phyloP scores from a whole-genome alignment of 176 grass and related monocot genomes.

The Triticum aestivum region DNA sequence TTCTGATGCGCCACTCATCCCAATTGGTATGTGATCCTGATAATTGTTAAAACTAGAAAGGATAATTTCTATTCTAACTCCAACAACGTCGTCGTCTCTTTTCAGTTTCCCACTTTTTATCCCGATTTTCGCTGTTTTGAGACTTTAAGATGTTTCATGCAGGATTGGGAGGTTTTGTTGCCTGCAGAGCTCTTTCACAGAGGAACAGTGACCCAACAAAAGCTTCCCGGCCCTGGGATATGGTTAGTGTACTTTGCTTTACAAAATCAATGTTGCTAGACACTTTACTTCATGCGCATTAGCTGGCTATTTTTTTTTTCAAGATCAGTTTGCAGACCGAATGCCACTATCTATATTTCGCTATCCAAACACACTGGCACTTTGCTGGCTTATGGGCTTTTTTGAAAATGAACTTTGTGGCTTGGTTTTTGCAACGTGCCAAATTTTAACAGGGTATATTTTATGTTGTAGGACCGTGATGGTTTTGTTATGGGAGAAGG shows the following conservation, averaged over 20 bases:
- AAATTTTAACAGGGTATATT: constrained; percentile 13
- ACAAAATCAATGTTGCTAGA: constrained; percentile 2
- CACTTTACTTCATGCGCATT: constrained; percentile 18
- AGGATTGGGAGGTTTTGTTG: constrained; percentile 99
- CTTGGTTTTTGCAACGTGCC: constrained; percentile 5
- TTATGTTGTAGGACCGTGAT: constrained; percentile 65
- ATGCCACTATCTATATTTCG: not conserved
- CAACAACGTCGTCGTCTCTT: not conserved
- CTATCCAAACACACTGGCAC: not conserved
- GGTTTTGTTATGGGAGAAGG: constrained; percentile 99
- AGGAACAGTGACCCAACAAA: constrained; percentile 93
- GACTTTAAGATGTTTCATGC: constrained; percentile 26
- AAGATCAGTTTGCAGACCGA: not conserved
- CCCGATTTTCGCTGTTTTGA: not conserved
- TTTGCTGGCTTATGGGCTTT: not conserved
- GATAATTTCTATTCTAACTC: constrained; percentile 6
- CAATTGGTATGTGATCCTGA: constrained; percentile 60
- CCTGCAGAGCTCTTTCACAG: constrained; percentile 96
- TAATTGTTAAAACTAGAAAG: constrained; percentile 4
- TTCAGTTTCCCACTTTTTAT: constrained; percentile 24
- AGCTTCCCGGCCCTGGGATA: constrained; percentile 98
- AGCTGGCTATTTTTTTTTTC: not conserved
- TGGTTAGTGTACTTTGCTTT: constrained; percentile 47
- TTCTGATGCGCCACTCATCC: constrained; percentile 94
- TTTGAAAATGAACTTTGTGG: constrained; percentile 3